Evolutionary conservation across 345 rosid species (phyloP), one percentile per base, ranked within the genome.

Genomic region (Boechera divaricarpa): DNA sequence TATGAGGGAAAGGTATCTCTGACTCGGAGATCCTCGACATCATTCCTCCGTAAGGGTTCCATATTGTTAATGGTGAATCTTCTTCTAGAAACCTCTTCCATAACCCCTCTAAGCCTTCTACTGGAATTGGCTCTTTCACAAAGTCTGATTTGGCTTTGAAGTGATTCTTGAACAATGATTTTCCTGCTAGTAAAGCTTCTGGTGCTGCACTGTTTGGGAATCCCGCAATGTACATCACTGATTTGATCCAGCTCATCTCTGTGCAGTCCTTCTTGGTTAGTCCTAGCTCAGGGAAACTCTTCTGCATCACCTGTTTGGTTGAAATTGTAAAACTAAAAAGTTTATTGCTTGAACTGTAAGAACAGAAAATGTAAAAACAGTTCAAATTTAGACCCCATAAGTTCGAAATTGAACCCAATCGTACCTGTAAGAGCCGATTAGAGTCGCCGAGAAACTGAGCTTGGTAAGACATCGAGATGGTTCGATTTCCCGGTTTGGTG

Each of bases 61-160:
- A 80, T 54, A 74, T 74, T 51, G 79, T 75, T 5, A 75, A 58
- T 0, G 77, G 80, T 0, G 80, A 55, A 2, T 75, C 77, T 7
- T 80, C 83, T 32, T 2, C 38, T 15, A 75, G 26, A 15, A 80
- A 62, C 58, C 31, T 75, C 21, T 80, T 58, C 80, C 80, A 80
- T 3, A 80, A 28, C 2, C 83, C 83, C 65, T 75, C 63, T 38
- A 80, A 58, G 15, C 76, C 83, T 16, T 70, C 33, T 15, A 74
- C 29, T 1, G 83, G 77, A 10, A 80, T 80, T 29, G 83, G 80
- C 18, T 80, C 78, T 85, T 71, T 82, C 83, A 87, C 89, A 55
- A 84, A 89, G 61, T 93, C 95, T 1, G 97, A 93, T 52, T 88
- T 89, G 36, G 87, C 96, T 56, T 88, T 88, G 86, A 88, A 90